These are phyloP conservation scores for Ophiosphaerella narmari DNA, from an alignment of 2,329 filamentous ascomycete species.

Conservation along the genomic window DNA sequence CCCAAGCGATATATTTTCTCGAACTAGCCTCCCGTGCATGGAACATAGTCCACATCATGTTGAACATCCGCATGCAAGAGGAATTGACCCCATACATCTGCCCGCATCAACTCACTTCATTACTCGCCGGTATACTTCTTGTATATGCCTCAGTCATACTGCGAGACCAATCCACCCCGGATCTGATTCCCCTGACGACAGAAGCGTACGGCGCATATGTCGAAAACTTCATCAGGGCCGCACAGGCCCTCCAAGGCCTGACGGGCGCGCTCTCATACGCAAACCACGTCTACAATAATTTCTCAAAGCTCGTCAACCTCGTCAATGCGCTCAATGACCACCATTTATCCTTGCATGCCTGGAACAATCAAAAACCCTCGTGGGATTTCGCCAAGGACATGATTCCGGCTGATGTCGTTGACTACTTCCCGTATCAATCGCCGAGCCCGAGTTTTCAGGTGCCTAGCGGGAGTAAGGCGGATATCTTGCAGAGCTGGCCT, in stretches of 20 bases:
- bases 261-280: conserved; percentile 19
- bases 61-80: conserved; percentile 13
- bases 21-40: conserved; percentile 22
- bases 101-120: conserved; percentile 21
- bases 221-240: conserved; percentile 16
- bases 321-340: conserved; percentile 8
- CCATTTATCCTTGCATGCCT: not conserved
- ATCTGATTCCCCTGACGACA: not conserved
- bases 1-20: conserved; percentile 15
- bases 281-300: conserved; percentile 27
- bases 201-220: conserved; percentile 3
- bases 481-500: not conserved
- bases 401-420: conserved; percentile 16
- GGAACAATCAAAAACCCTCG: not conserved
- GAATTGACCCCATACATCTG: conserved; percentile 10
- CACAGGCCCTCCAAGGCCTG: conserved; percentile 19
- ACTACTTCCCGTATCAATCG: conserved; percentile 30
- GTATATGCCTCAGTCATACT: conserved; percentile 24
- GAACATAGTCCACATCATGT: not conserved
- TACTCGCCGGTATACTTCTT: conserved; percentile 25
- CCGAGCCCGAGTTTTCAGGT: conserved; percentile 10
- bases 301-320: conserved; percentile 14
- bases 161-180: conserved; percentile 11
- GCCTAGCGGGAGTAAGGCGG: not conserved
- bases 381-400: conserved; percentile 1